Evolutionary conservation across 495 filamentous ascomycete genomes (phyloP).

Genomic region (Trichoderma erinaceum): DNA sequence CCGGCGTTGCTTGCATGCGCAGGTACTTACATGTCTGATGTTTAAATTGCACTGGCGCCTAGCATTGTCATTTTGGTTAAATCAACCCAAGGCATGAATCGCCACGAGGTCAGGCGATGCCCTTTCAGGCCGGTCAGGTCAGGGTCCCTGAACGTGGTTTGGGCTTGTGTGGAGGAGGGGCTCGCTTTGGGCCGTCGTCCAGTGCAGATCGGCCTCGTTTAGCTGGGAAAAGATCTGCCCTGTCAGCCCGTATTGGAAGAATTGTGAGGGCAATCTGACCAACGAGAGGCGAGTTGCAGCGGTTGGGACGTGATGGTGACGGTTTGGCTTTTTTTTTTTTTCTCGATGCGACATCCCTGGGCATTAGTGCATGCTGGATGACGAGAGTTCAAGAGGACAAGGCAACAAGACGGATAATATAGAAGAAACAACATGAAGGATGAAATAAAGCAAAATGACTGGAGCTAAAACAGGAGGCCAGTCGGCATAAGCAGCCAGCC

Average conservation of each 20-base stretch:
- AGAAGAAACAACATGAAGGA: background rate
- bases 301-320: background rate
- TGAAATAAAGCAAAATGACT: background rate
- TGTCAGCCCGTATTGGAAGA: conserved; percentile 12
- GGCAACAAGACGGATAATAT: background rate
- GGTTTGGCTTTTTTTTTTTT: background rate
- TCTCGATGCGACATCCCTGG: background rate
- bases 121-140: background rate
- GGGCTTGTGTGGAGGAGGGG: background rate
- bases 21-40: background rate
- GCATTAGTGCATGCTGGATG: background rate
- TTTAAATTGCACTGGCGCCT: background rate
- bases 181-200: conserved; percentile 7
- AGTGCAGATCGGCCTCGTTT: background rate
- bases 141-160: background rate
- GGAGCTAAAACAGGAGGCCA: background rate
- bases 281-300: background rate
- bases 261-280: background rate
- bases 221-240: conserved; percentile 3
- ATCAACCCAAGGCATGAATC: background rate
- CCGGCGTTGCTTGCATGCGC: background rate
- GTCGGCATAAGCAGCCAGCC: background rate
- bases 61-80: background rate
- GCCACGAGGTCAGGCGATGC: background rate
- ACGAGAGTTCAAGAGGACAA: background rate